These are phyloP conservation scores for Glycyrrhiza uralensis DNA, from an alignment of 306 rosid genomes.

Conservation along the genomic window DNA sequence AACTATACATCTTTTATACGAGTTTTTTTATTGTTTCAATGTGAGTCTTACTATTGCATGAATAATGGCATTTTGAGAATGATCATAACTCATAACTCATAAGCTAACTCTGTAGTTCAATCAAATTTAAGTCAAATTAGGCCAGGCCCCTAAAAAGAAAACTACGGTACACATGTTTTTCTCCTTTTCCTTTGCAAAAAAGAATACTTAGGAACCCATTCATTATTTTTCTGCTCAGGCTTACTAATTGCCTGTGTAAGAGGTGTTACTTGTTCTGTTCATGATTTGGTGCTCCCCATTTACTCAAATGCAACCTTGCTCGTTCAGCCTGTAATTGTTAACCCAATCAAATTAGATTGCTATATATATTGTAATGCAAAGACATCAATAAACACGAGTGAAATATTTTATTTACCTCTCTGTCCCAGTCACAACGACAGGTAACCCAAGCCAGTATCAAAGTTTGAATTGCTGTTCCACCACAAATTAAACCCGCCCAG, in stretches of 20 bases:
- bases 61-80: too few relatives aligned
- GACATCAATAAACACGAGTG: neutral
- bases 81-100: too few relatives aligned
- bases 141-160: neutral
- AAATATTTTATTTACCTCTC: conserved; percentile 39
- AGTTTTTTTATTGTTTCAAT: too few relatives aligned
- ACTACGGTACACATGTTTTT: neutral
- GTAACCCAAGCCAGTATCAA: conserved; percentile 47
- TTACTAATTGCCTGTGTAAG: neutral
- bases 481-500: conserved; percentile 69
- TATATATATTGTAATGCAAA: neutral
- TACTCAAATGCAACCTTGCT: conserved; percentile 32
- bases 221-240: neutral
- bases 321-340: conserved; percentile 44
- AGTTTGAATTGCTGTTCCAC: conserved; percentile 65
- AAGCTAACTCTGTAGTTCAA: neutral
- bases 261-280: neutral
- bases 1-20: too few relatives aligned
- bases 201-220: too few relatives aligned
- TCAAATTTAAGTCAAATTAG: neutral
- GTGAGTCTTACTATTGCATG: too few relatives aligned
- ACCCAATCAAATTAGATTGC: neutral
- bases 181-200: too few relatives aligned
- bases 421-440: conserved; percentile 62
- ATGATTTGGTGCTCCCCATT: conserved; percentile 31